phyloP scores from a whole-genome alignment of 2,329 filamentous ascomycete species.

The Didymella pomorum region DNA sequence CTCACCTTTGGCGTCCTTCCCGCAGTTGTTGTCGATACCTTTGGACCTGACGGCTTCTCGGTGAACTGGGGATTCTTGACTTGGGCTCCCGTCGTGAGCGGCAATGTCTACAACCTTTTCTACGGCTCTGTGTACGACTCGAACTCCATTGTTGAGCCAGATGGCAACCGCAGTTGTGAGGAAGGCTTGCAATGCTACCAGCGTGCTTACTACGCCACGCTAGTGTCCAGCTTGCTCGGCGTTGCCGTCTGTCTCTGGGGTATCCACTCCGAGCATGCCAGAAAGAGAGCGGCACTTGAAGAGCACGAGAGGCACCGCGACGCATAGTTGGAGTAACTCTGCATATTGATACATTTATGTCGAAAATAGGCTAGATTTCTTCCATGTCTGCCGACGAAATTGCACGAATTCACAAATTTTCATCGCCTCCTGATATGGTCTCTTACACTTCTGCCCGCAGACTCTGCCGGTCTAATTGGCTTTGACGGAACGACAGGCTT shows the following conservation, averaged over 20 bases:
- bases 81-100: constrained; percentile 82
- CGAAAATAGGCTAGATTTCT: not conserved
- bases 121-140: constrained; percentile 86
- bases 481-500: not conserved
- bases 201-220: constrained; percentile 80
- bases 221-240: constrained; percentile 74
- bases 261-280: constrained; percentile 66
- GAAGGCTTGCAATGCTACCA: constrained; percentile 84
- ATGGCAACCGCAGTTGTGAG: constrained; percentile 76
- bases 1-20: constrained; percentile 95
- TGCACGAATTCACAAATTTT: not conserved
- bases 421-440: not conserved
- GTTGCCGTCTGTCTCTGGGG: constrained; percentile 74
- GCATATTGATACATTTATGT: not conserved
- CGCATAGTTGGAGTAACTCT: constrained; percentile 20
- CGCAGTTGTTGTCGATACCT: constrained; percentile 83
- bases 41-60: constrained; percentile 86
- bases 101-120: constrained; percentile 90
- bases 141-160: constrained; percentile 73
- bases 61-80: constrained; percentile 99
- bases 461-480: not conserved
- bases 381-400: not conserved
- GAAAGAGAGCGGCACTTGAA: constrained; percentile 44
- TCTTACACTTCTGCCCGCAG: not conserved
- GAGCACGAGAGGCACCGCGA: constrained; percentile 44